phyloP scores from a whole-genome alignment of 345 rosid genomes.

The Isatis tinctoria region DNA sequence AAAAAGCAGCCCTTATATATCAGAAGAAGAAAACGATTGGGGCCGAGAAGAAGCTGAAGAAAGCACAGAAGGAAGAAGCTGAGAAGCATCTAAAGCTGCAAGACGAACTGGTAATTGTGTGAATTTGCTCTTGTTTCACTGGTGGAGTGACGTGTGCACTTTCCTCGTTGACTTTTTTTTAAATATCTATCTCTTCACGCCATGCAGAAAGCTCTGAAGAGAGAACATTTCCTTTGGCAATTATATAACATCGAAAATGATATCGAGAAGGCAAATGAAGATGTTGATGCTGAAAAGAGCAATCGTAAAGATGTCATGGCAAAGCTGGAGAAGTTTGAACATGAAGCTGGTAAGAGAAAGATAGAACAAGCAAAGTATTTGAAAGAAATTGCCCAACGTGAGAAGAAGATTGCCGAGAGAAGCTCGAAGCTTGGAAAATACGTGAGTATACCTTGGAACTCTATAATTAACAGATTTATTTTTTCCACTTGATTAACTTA shows the following conservation, averaged over 20 bases:
- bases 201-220: constrained; percentile 85
- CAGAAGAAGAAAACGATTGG: constrained; percentile 81
- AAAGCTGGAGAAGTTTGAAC: constrained; percentile 62
- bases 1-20: constrained; percentile 70
- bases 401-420: constrained; percentile 80
- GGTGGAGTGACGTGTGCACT: background rate
- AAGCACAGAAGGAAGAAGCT: constrained; percentile 98
- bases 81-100: constrained; percentile 88
- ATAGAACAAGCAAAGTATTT: constrained; percentile 71
- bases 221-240: constrained; percentile 84
- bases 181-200: constrained; percentile 4
- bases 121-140: background rate
- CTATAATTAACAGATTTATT: background rate
- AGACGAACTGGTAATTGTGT: constrained; percentile 66
- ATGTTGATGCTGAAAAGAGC: constrained; percentile 62
- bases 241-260: constrained; percentile 74
- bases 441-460: constrained; percentile 45
- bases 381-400: constrained; percentile 73
- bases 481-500: constrained; percentile 3
- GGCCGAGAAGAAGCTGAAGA: constrained; percentile 91
- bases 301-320: constrained; percentile 54
- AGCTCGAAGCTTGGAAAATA: constrained; percentile 58
- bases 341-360: constrained; percentile 60
- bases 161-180: background rate
- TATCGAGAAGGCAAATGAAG: constrained; percentile 49